Conservation (phyloP, 805 yeast species). For the Yamadazyma paraphyllophila region DNA sequence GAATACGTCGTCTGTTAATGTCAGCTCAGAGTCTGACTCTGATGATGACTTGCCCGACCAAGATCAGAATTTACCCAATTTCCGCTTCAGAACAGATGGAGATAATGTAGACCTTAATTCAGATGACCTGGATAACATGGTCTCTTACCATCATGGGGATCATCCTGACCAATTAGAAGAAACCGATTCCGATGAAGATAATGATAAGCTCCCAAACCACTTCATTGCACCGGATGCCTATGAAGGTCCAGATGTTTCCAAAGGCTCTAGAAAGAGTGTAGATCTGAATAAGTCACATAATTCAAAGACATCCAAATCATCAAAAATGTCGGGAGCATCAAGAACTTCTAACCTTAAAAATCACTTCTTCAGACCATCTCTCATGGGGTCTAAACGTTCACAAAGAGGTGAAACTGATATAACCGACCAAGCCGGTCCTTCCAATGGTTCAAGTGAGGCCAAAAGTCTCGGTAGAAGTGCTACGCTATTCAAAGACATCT, state of each 20-base stretch:
- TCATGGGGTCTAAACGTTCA: slow-evolving; percentile 5
- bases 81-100: slow-evolving; percentile 14
- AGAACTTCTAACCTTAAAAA: slow-evolving; percentile 8
- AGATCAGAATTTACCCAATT: slow-evolving; percentile 20
- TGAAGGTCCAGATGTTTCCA: not conserved
- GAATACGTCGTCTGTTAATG: slow-evolving; percentile 19
- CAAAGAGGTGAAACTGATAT: slow-evolving; percentile 19
- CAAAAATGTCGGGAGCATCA: slow-evolving; percentile 13
- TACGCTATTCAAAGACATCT: slow-evolving; percentile 26
- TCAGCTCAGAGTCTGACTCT: slow-evolving; percentile 2
- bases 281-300: slow-evolving; percentile 1
- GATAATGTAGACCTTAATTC: not conserved
- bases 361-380: slow-evolving; percentile 13
- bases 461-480: slow-evolving; percentile 13
- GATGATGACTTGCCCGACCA: not conserved
- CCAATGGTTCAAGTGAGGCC: slow-evolving; percentile 5
- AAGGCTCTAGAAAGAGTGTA: slow-evolving; percentile 2
- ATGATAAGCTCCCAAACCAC: not conserved
- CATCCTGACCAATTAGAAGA: slow-evolving; percentile 14
- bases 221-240: not conserved
- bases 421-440: slow-evolving; percentile 19
- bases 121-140: not conserved
- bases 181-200: slow-evolving; percentile 13
- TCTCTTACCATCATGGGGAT: not conserved
- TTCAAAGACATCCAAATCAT: slow-evolving; percentile 3